Evolutionary conservation across 352 stramenopile genomes (phyloP).

Genomic region (Phytophthora fragariaefolia): DNA sequence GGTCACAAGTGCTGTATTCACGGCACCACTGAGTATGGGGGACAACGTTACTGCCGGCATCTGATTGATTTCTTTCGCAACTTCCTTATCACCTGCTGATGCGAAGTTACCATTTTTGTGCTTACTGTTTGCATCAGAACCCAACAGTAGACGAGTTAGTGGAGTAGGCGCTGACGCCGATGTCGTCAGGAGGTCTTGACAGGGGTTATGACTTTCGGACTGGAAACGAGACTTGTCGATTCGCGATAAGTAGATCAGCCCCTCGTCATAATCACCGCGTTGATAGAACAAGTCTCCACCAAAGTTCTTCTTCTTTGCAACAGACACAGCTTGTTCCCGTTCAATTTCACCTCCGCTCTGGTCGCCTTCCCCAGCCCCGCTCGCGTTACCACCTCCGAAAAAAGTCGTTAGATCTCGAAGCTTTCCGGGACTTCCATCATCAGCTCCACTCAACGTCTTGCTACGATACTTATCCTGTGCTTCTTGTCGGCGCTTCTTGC

Average conservation of each 20-base stretch:
- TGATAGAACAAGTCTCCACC: conserved; percentile 87
- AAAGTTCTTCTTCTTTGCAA: conserved; percentile 52
- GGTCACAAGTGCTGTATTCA: conserved; percentile 44
- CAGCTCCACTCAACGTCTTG: conserved; percentile 34
- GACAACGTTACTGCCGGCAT: conserved; percentile 26
- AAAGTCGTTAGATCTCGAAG: conserved; percentile 71
- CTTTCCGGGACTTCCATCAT: conserved; percentile 43
- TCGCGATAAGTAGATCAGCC: conserved; percentile 85
- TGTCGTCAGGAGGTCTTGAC: conserved; percentile 58
- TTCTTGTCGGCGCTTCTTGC: conserved; percentile 83
- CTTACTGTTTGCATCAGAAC: conserved; percentile 24
- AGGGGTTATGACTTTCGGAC: conserved; percentile 61
- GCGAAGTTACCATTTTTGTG: conserved; percentile 13
- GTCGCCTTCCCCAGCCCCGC: conserved; percentile 10
- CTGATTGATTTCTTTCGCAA: conserved; percentile 32
- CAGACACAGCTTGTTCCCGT: conserved; percentile 35
- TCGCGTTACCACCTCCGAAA: conserved; percentile 34
- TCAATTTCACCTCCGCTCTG: conserved; percentile 20
- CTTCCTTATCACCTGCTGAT: conserved; percentile 24
- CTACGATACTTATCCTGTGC: conserved; percentile 81
- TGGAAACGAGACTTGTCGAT: conserved; percentile 77
- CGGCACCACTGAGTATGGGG: conserved; percentile 8
- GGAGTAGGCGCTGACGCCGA: conserved; percentile 50
- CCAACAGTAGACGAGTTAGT: conserved; percentile 52
- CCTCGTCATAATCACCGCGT: conserved; percentile 85